phyloP scores from a whole-genome alignment of 2,329 filamentous ascomycete species.

The Aspergillus sergii region DNA sequence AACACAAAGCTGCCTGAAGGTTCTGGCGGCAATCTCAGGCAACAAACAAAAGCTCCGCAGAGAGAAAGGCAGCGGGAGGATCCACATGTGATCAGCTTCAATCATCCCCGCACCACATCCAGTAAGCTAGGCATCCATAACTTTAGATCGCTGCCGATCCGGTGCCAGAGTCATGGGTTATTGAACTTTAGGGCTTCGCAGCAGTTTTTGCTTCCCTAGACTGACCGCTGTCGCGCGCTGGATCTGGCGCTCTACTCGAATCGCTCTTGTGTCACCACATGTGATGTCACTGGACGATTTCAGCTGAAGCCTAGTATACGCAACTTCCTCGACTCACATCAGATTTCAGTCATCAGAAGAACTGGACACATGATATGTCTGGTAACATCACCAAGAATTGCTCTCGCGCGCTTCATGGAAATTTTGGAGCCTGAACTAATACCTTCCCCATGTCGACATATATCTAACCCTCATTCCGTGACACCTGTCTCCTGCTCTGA shows the following conservation, averaged over 20 bases:
- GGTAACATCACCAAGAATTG: slow-evolving; percentile 10
- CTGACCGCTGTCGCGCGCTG: background rate
- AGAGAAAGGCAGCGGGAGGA: slow-evolving; percentile 1
- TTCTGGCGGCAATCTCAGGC: slow-evolving; percentile 14
- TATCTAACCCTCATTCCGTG: slow-evolving; percentile 7
- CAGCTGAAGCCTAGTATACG: slow-evolving; percentile 23
- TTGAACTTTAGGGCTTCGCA: background rate
- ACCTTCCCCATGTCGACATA: slow-evolving; percentile 28
- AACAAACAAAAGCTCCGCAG: slow-evolving; percentile 8
- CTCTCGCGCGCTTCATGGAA: slow-evolving; percentile 22
- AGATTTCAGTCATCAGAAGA: slow-evolving; percentile 20
- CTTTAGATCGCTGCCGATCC: slow-evolving; percentile 16
- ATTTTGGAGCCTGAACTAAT: slow-evolving; percentile 32
- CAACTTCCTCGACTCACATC: background rate
- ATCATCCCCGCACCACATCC: slow-evolving; percentile 10
- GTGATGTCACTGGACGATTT: slow-evolving; percentile 25
- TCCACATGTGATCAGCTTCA: slow-evolving; percentile 22
- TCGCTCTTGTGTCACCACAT: slow-evolving; percentile 9
- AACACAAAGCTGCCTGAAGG: slow-evolving; percentile 6
- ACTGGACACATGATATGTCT: slow-evolving; percentile 27
- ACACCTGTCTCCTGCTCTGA: slow-evolving; percentile 8
- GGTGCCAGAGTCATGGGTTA: slow-evolving; percentile 16
- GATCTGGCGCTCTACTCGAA: background rate
- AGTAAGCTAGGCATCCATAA: slow-evolving; percentile 9
- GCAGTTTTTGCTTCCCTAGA: background rate